Base-by-base conservation (phyloP, 495 filamentous ascomycete species). In the Neurospora hispaniola region DNA sequence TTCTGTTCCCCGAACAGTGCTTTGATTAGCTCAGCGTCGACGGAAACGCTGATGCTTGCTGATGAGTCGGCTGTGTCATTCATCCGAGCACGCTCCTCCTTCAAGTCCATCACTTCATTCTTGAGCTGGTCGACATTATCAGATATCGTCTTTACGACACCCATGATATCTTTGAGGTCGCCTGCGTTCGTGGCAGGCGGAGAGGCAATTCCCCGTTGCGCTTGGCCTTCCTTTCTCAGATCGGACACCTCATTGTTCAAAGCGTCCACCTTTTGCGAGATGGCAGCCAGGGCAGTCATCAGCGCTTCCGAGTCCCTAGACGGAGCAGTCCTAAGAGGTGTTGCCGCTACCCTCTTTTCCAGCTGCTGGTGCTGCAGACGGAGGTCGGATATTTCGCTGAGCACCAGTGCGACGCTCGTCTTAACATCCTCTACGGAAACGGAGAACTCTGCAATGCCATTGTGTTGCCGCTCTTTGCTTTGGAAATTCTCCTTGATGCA, bases 401-500 rank as follows among this genome's bases (percentile, higher is more conserved):
- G 71, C 0, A 75, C 20, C 0, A 27, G 35, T 20, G 46, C 62
- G 6, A 79, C 10, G 7, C 39, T 68, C 40, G 76, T 74, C 2
- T 73, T 73, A 14, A 78, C 73, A 42, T 72, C 27, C 6, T 76
- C 75, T 62, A 78, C 73, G 0, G 76, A 79, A 7, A 35, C 12
- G 6, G 54, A 66, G 1, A 66, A 0, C 27, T 18, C 54, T 0
- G 35, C 54, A 0, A 38, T 38, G 2, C 27, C 54, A 35, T 27
- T 5, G 1, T 35, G 6, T 0, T 38, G 27, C 7, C 16, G 14
- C 54, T 66, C 27, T 16, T 66, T 66, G 54, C 27, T 3, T 10
- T 66, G 27, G 0, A 38, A 27, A 66, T 31, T 66, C 7, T 35
- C 54, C 2, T 3, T 3, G 23, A 62, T 16, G 3, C 1, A 1